Evolutionary conservation across 352 stramenopile species (phyloP).

Genomic region (Pythium guiyangense): DNA sequence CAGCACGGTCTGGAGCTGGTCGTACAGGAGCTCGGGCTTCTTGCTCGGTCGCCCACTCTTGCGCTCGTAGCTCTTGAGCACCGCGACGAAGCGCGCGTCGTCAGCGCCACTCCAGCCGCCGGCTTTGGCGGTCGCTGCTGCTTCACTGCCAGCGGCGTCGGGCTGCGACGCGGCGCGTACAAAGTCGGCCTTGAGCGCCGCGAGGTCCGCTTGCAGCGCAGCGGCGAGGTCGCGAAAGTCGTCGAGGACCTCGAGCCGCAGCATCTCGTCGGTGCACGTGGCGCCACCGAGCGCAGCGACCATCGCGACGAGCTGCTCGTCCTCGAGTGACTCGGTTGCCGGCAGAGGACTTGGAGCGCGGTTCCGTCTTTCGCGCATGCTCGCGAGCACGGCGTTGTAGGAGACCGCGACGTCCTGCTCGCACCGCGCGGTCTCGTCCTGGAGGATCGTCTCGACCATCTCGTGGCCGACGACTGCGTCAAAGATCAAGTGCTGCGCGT

Average conservation of each 20-base stretch:
- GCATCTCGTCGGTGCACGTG: slow-evolving; percentile 32
- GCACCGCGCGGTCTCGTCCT: slow-evolving; percentile 38
- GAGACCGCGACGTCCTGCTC: slow-evolving; percentile 31
- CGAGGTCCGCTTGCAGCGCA: slow-evolving; percentile 25
- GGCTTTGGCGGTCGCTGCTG: slow-evolving; percentile 29
- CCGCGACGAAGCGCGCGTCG: slow-evolving; percentile 56
- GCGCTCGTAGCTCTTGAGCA: slow-evolving; percentile 43
- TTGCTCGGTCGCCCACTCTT: slow-evolving; percentile 22
- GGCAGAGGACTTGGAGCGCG: too few relatives aligned
- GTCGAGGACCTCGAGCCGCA: slow-evolving; percentile 37
- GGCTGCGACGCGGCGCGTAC: slow-evolving; percentile 19
- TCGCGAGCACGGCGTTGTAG: slow-evolving; percentile 28
- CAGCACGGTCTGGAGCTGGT: slow-evolving; percentile 44
- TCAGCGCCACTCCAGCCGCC: slow-evolving; percentile 44
- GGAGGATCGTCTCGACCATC: slow-evolving; percentile 53
- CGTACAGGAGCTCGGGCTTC: slow-evolving; percentile 53
- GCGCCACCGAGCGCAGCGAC: slow-evolving; percentile 13
- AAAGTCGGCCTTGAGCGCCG: slow-evolving; percentile 37
- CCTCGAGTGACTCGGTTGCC: slow-evolving; percentile 13
- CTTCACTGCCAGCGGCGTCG: slow-evolving; percentile 26
- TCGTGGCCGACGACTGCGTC: slow-evolving; percentile 69
- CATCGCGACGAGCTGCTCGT: slow-evolving; percentile 19
- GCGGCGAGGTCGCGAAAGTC: slow-evolving; percentile 25
- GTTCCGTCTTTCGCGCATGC: slow-evolving; percentile 13
- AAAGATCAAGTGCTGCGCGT: slow-evolving; percentile 50